Base-by-base conservation (phyloP, 331 rosid genomes). In the Rosa hybrid region DNA sequence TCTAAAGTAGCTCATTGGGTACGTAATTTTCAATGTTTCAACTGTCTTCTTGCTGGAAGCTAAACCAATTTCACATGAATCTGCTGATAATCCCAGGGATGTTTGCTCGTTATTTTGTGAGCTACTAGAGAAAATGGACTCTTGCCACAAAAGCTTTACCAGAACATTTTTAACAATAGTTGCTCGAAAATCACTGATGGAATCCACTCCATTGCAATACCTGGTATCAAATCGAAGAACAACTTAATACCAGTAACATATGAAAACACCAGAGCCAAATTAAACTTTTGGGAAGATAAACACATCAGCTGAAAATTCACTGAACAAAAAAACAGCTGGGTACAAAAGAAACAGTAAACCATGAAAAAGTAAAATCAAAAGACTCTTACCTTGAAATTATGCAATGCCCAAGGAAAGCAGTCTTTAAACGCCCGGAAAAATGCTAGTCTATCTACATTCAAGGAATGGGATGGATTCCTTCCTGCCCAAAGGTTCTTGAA, bases 401-500 rank as follows among this genome's bases (percentile, higher is more conserved):
- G 86, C 82, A 95, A 80, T 68, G 88, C 90, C 99, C 99, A 93
- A 76, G 90, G 84, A 80, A 90, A 90, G 87, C 98, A 95, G 77
- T 95, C 99, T 86, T 83, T 85, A 80, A 90, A 87, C 18, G 98
- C 90, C 86, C 77, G 91, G 76, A 95, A 91, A 86, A 89, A 91
- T 77, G 91, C 80, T 11, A 77, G 71, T 82, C 87, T 89, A 83
- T 93, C 91, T 41, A 88, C 90, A 86, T 69, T 80, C n/a, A 86
- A 81, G 68, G 93, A 80, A 74, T 81, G 85, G 53, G 85, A 82
- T 48, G 81, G 84, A 81, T 80, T 87, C 83, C 94, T 85, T 91
- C 97, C 99, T 23, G 63, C 77, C 99, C 99, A 95, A 12, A 91
- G 81, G 90, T 87, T 91, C 87, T 88, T 88, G 82, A 91, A 91